Evolutionary conservation across 495 filamentous ascomycete species (phyloP).

Genomic region (Astrocystis sublimbata): DNA sequence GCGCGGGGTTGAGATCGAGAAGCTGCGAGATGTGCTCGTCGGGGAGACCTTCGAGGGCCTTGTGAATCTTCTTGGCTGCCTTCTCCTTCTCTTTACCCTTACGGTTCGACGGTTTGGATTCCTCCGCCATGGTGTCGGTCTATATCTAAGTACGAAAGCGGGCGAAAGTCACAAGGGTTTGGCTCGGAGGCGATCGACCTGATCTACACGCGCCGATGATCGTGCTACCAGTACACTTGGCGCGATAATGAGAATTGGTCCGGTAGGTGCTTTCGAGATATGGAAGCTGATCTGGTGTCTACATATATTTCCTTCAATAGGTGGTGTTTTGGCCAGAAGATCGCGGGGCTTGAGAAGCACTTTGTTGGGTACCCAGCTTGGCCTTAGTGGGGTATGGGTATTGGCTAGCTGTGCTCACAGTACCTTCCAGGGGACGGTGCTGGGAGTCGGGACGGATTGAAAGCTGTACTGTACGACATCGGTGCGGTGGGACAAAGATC

Average conservation of each 20-base stretch:
- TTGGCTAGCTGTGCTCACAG: background rate
- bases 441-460: too few relatives aligned
- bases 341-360: background rate
- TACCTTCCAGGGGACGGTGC: too few relatives aligned
- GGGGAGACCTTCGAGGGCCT: constrained; percentile 47
- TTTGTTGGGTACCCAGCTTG: too few relatives aligned
- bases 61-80: constrained; percentile 40
- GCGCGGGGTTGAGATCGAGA: constrained; percentile 60
- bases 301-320: too few relatives aligned
- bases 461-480: constrained; percentile 5
- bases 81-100: constrained; percentile 52
- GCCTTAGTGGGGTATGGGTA: background rate
- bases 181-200: too few relatives aligned
- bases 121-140: constrained; percentile 45
- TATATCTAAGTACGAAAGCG: background rate
- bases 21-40: constrained; percentile 54
- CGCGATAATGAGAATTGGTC: too few relatives aligned
- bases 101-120: constrained; percentile 49
- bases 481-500: background rate
- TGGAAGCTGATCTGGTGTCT: background rate
- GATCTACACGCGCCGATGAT: too few relatives aligned
- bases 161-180: too few relatives aligned
- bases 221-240: too few relatives aligned
- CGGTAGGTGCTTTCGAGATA: too few relatives aligned
- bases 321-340: constrained; percentile 2